Percentiles rank a stretch among this genome's conserved stretches.
phyloP scores from a whole-genome alignment of 2,329 filamentous ascomycete species.

The Xylariaceae sp. region DNA sequence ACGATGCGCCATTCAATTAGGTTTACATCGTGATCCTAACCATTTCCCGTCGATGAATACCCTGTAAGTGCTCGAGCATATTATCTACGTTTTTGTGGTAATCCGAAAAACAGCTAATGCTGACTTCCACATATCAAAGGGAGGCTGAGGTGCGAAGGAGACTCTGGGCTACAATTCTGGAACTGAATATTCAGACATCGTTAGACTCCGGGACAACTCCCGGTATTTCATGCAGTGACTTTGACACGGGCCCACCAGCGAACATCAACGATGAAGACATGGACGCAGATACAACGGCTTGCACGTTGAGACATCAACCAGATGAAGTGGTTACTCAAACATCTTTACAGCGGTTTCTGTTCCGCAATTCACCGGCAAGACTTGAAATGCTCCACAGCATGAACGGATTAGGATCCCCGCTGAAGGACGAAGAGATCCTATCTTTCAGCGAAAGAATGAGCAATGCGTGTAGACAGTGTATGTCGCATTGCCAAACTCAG shows the following conservation, averaged over 20 bases:
- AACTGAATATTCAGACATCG: constrained; percentile 43
- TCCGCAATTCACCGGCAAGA: constrained; percentile 3
- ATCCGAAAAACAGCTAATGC: background rate
- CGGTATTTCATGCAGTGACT: constrained; percentile 41
- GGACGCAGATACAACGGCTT: background rate
- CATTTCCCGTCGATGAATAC: constrained; percentile 32
- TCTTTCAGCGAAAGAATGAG: constrained; percentile 4
- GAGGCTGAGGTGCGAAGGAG: constrained; percentile 46
- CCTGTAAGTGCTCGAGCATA: constrained; percentile 17
- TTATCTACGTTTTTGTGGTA: background rate
- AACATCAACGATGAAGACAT: constrained; percentile 46
- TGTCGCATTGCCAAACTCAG: background rate
- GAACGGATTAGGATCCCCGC: constrained; percentile 1
- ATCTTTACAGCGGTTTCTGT: constrained; percentile 4
- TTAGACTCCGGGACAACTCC: constrained; percentile 44
- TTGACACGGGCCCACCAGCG: constrained; percentile 44
- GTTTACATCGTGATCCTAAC: constrained; percentile 46
- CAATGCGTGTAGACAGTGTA: constrained; percentile 1
- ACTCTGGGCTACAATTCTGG: constrained; percentile 51
- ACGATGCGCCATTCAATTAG: constrained; percentile 46
- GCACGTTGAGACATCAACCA: background rate
- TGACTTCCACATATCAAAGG: background rate
- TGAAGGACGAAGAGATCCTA: constrained; percentile 5
- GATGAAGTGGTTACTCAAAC: constrained; percentile 3
- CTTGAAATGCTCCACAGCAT: constrained; percentile 7